Percentiles rank a stretch among this genome's conserved stretches.
Evolutionary conservation across 495 filamentous ascomycete species (phyloP).

Genomic region (Aspergillus conjunctus): DNA sequence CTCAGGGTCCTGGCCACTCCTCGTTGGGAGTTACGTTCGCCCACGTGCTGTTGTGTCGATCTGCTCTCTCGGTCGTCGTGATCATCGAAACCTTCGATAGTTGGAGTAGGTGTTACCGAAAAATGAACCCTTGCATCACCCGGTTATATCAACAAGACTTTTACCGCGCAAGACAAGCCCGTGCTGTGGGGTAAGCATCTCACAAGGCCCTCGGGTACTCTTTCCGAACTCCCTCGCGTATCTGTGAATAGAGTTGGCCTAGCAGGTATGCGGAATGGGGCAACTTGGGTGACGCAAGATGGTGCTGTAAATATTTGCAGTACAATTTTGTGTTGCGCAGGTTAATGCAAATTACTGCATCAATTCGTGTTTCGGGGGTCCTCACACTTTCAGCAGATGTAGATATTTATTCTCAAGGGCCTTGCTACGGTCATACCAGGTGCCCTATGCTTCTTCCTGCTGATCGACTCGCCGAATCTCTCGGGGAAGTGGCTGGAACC

Average conservation of each 20-base stretch:
- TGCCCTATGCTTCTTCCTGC: slow-evolving; percentile 54
- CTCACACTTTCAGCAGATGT: slow-evolving; percentile 26
- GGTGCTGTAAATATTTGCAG: neutral
- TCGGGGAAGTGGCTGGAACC: slow-evolving; percentile 27
- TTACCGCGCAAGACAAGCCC: neutral
- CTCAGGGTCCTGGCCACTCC: too few species aligned
- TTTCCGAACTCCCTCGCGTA: neutral
- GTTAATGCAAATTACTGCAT: too few species aligned
- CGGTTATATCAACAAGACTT: neutral
- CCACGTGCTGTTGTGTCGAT: too few species aligned
- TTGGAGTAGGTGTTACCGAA: too few species aligned
- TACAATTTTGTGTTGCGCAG: neutral
- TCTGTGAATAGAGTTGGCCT: too few species aligned
- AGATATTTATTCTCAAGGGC: slow-evolving; percentile 73
- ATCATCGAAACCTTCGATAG: too few species aligned
- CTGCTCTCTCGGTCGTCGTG: too few species aligned
- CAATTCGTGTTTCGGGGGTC: neutral
- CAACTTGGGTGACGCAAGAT: too few species aligned
- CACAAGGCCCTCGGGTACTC: neutral
- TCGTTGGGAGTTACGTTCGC: too few species aligned
- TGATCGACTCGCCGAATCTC: slow-evolving; percentile 30
- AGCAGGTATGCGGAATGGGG: too few species aligned
- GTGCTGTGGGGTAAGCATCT: neutral
- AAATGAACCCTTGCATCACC: neutral
- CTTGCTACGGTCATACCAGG: slow-evolving; percentile 59